Conservation (phyloP, 179 eudicot genomes). For the Silene vulgaris region DNA sequence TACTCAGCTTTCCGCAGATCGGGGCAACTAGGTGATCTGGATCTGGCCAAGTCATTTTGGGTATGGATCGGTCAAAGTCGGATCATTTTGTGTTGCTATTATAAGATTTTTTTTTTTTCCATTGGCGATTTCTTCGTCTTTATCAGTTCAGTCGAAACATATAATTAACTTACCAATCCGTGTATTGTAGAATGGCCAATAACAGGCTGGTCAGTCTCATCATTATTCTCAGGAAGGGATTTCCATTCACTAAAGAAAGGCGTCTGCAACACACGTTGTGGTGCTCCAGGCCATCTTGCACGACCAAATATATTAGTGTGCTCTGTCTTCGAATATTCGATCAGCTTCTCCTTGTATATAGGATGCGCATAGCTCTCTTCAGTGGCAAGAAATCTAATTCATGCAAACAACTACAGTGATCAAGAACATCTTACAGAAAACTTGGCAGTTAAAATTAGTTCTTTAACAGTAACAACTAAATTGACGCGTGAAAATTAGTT, state of each 20-base stretch:
- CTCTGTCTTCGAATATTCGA: conserved; percentile 60
- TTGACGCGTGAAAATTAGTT: too few relatives aligned
- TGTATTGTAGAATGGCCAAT: conserved; percentile 75
- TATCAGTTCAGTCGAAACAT: background rate
- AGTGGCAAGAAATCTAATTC: conserved; percentile 60
- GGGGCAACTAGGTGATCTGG: too few relatives aligned
- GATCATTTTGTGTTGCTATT: too few relatives aligned
- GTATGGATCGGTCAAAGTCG: too few relatives aligned
- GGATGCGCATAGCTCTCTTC: conserved; percentile 89
- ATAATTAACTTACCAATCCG: conserved; percentile 45
- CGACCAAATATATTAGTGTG: conserved; percentile 80
- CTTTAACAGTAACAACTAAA: too few relatives aligned
- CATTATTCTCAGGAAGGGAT: conserved; percentile 53
- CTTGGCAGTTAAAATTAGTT: too few relatives aligned
- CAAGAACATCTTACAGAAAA: too few relatives aligned
- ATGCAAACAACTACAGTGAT: too few relatives aligned
- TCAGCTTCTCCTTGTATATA: conserved; percentile 62
- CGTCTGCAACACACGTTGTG: conserved; percentile 67
- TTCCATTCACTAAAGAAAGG: conserved; percentile 63
- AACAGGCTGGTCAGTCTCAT: conserved; percentile 70
- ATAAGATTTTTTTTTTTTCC: too few relatives aligned
- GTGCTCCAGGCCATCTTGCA: conserved; percentile 95
- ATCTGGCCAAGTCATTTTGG: too few relatives aligned
- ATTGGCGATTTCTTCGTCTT: background rate
- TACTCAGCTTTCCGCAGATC: too few relatives aligned